These are phyloP conservation scores for Corrigiola litoralis DNA, from an alignment of 179 eudicot genomes.

Conservation along the genomic window DNA sequence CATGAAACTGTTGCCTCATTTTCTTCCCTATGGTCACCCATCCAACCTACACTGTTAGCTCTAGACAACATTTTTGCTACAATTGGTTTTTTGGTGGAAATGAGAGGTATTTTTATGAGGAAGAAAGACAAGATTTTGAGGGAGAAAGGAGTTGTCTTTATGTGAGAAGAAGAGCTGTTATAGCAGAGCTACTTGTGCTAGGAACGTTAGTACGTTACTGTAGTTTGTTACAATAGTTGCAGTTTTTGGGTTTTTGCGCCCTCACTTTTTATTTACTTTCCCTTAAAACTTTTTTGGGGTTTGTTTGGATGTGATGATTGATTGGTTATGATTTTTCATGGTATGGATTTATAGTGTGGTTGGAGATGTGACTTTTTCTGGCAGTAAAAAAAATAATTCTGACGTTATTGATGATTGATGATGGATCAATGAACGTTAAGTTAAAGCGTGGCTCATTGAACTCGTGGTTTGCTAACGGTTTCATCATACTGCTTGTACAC, in stretches of 20 bases:
- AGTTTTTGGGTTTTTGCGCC: conserved; percentile 1
- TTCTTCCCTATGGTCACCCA: conserved; percentile 7
- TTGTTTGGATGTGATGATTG: not conserved
- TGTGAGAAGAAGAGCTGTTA: conserved; percentile 1
- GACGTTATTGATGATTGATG: not conserved
- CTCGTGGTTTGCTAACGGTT: conserved; percentile 4
- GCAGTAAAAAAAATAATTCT: not conserved
- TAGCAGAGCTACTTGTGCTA: not conserved
- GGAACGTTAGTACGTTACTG: conserved; percentile 21
- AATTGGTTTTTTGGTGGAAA: too few relatives aligned
- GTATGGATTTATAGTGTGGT: not conserved
- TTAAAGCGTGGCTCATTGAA: not conserved
- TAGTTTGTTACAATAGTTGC: conserved; percentile 22
- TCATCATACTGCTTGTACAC: too few relatives aligned
- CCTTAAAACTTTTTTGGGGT: not conserved
- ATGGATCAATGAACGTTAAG: not conserved
- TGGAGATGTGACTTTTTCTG: not conserved
- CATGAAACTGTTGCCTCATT: conserved; percentile 14
- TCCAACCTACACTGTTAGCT: conserved; percentile 22
- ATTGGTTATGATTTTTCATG: not conserved
- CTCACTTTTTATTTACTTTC: not conserved
- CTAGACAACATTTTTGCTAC: conserved; percentile 22
- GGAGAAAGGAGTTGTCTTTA: not conserved
- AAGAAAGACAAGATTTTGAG: not conserved
- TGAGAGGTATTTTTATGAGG: not conserved